A percentile compares a stretch with the other conserved stretches of the same genome.
These are phyloP conservation scores for Nemania abortiva DNA, from an alignment of 2,329 filamentous ascomycete genomes.

Conservation along the genomic window DNA sequence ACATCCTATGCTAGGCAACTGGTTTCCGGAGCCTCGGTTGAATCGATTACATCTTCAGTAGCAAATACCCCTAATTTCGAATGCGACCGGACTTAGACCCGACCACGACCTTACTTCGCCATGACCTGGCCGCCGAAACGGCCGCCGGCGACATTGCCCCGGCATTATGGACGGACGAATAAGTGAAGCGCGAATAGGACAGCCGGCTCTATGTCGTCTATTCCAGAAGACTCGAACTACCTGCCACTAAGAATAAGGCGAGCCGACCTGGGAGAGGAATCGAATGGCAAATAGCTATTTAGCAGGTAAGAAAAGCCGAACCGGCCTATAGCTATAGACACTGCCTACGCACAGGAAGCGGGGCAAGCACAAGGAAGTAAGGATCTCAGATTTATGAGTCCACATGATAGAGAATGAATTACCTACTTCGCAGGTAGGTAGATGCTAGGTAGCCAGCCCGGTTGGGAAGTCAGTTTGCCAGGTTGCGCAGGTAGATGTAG, in stretches of 20 bases:
- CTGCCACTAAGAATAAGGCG: background rate
- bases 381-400: background rate
- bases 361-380: background rate
- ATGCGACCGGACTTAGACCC: background rate
- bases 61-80: background rate
- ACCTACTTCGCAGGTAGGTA: too few species aligned
- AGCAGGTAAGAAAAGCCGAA: background rate
- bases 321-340: background rate
- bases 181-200: background rate
- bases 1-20: background rate
- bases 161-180: background rate
- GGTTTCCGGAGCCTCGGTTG: background rate
- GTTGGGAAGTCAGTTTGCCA: background rate
- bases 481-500: background rate
- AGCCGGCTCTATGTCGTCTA: background rate
- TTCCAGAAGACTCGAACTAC: background rate
- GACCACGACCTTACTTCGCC: background rate
- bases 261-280: background rate
- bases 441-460: background rate
- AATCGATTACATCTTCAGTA: background rate
- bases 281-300: background rate
- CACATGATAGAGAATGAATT: background rate
- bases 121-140: background rate
- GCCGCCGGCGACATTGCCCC: background rate
- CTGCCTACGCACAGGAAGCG: background rate